Evolutionary conservation across 495 filamentous ascomycete genomes (phyloP).

Genomic region (Aspergillus hancockii): DNA sequence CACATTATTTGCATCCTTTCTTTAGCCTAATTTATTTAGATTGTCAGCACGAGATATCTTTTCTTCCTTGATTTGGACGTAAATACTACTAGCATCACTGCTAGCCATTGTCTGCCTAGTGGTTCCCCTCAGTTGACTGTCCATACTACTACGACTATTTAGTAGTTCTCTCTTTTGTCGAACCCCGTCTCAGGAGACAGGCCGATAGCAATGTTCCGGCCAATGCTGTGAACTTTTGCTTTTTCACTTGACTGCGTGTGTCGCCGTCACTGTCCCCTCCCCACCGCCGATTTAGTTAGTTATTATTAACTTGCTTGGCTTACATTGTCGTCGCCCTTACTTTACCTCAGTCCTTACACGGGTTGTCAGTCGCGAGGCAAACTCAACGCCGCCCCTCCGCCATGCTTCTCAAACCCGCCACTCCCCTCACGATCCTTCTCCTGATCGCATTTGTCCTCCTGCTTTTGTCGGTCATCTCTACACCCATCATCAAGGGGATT

Average conservation of each 20-base stretch:
- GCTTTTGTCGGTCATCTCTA: conserved; percentile 86
- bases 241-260: conserved; percentile 9
- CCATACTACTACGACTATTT: background rate
- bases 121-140: background rate
- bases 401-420: conserved; percentile 83
- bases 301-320: conserved; percentile 6
- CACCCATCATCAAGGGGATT: conserved; percentile 83
- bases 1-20: background rate
- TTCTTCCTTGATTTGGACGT: background rate
- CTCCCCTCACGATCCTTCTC: conserved; percentile 83
- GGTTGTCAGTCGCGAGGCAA: conserved; percentile 3
- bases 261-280: conserved; percentile 10
- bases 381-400: background rate
- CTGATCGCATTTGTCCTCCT: conserved; percentile 83
- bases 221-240: conserved; percentile 18
- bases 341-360: background rate
- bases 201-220: conserved; percentile 10
- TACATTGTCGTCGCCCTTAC: background rate
- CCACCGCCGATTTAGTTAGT: background rate
- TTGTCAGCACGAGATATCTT: background rate
- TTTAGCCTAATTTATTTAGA: background rate
- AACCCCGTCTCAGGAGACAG: background rate
- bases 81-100: background rate
- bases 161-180: background rate
- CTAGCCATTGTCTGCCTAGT: background rate